A percentile compares a stretch with the other conserved stretches of the same genome.
phyloP scores from a whole-genome alignment of 2,329 filamentous ascomycete genomes.

The Penicillium sp. region DNA sequence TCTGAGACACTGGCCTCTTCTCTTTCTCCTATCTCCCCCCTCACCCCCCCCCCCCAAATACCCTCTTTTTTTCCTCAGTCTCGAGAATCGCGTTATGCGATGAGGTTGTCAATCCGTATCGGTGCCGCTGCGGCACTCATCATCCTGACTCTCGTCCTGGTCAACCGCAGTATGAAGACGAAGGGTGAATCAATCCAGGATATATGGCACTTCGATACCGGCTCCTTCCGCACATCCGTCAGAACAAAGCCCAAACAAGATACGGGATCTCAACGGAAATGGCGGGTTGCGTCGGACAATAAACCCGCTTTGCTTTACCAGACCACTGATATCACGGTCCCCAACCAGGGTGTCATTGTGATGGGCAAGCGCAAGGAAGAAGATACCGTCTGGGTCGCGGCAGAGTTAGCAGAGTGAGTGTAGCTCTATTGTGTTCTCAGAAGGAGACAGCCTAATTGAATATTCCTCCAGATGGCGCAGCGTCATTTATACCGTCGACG shows the following conservation, averaged over 20 bases:
- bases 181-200: constrained; percentile 21
- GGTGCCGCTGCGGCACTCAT: constrained; percentile 33
- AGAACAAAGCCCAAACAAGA: constrained; percentile 8
- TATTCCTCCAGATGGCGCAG: constrained; percentile 42
- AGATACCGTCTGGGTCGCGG: constrained; percentile 48
- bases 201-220: constrained; percentile 29
- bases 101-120: constrained; percentile 28
- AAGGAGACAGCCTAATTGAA: background rate
- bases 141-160: constrained; percentile 28
- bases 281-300: constrained; percentile 15
- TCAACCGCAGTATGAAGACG: constrained; percentile 26
- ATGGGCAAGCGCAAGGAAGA: constrained; percentile 45
- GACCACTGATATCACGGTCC: constrained; percentile 30
- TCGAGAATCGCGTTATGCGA: constrained; percentile 18
- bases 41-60: constrained; percentile 9
- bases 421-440: background rate
- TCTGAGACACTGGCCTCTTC: constrained; percentile 4
- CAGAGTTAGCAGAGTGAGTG: constrained; percentile 44
- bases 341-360: constrained; percentile 43
- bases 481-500: constrained; percentile 46
- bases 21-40: constrained; percentile 2
- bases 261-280: constrained; percentile 17
- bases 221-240: constrained; percentile 16
- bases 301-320: constrained; percentile 23
- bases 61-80: background rate